Conservation (phyloP, 2,329 filamentous ascomycete species). For the Penicillium janthinellum region DNA sequence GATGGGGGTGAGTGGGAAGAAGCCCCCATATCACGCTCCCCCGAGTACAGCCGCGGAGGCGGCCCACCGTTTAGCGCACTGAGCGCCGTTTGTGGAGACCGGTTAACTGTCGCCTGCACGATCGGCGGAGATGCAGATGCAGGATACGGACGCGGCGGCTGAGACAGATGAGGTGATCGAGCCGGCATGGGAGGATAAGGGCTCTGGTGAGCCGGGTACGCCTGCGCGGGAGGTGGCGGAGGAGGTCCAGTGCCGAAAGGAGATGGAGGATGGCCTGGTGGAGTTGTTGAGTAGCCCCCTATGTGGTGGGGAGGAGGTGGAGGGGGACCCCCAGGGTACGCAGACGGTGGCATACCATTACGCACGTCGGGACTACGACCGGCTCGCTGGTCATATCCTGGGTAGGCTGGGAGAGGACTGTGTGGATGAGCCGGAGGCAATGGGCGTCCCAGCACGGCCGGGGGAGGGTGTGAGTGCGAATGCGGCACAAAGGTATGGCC, state of each 20-base stretch:
- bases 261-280: slow-evolving; percentile 32
- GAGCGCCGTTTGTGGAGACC: slow-evolving; percentile 42
- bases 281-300: slow-evolving; percentile 51
- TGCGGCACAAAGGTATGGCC: slow-evolving; percentile 35
- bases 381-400: slow-evolving; percentile 41
- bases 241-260: slow-evolving; percentile 38
- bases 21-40: slow-evolving; percentile 39
- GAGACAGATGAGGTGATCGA: slow-evolving; percentile 38
- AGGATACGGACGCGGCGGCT: slow-evolving; percentile 38
- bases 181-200: slow-evolving; percentile 41
- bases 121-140: slow-evolving; percentile 42
- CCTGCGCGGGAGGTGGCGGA: slow-evolving; percentile 35
- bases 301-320: slow-evolving; percentile 55
- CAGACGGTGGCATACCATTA: slow-evolving; percentile 39
- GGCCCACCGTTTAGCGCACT: slow-evolving; percentile 39
- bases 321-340: slow-evolving; percentile 46
- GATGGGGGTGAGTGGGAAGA: slow-evolving; percentile 40
- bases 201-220: slow-evolving; percentile 41
- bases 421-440: slow-evolving; percentile 33
- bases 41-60: slow-evolving; percentile 40
- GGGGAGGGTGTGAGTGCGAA: slow-evolving; percentile 21
- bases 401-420: slow-evolving; percentile 34
- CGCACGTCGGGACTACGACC: slow-evolving; percentile 35
- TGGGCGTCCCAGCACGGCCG: slow-evolving; percentile 31
- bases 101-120: slow-evolving; percentile 40